Evolutionary conservation across 2,329 filamentous ascomycete species (phyloP), one percentile per base, ranked within the genome.

Genomic region (Trichoderma harzianum): DNA sequence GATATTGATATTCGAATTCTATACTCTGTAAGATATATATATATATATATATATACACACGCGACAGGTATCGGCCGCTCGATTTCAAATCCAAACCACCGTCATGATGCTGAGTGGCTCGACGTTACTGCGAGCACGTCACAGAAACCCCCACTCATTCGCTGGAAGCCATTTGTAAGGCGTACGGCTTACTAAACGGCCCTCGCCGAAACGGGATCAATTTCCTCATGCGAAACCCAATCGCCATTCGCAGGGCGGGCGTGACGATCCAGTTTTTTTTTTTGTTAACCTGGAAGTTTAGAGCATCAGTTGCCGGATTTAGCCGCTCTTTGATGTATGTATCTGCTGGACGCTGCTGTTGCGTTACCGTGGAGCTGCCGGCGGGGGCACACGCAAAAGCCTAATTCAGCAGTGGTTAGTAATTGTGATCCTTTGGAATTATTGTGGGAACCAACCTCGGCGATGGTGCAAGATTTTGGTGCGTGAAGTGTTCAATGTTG

Each of bases 151-250:
- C 30, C 69, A 26, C 32, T 55, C 7, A 71, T 71, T 71, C 69
- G 69, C 39, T 67, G 28, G 51, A 32, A 7, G 63, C n/a, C 69
- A 70, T 70, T 70, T 64, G 68, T 70, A 64, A 70, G 69, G 53
- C 51, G 34, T 5, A 8, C 26, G n/a, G 69, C 62, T 71, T 67
- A 71, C 69, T 34, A 67, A 68, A 68, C 34, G 7, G 1, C 10
- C 5, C 7, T 63, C 16, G n/a, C 65, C 55, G 55, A 68, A 68
- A 43, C 57, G 51, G 51, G 47, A 21, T 24, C 47, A 18, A 32
- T 55, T 55, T 66, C 39, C 47, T n/a, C 8, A 47, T 53, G 43
- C n/a, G 62, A 30, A 30, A 36, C 34, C 34, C 34, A 36, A 36
- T 36, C 34, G 34, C 34, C 34, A 36, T 36, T 36, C 34, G 34